Conservation (phyloP, 495 filamentous ascomycete genomes). For the Cudoniella acicularis region DNA sequence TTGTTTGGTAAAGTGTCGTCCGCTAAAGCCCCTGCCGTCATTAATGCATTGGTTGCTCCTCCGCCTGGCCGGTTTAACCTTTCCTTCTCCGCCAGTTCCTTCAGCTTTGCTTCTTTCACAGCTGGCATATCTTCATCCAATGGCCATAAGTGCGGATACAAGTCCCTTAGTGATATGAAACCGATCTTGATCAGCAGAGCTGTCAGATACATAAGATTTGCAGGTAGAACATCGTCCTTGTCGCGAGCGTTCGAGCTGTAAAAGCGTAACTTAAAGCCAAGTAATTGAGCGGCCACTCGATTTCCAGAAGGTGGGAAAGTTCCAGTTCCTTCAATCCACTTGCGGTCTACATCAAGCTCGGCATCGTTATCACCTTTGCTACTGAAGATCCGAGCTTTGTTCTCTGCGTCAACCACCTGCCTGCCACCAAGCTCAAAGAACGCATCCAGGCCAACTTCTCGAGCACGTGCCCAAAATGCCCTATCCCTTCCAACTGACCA, state of each 20-base stretch:
- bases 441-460: conserved; percentile 69
- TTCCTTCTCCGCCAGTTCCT: conserved; percentile 79
- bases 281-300: conserved; percentile 83
- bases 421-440: conserved; percentile 83
- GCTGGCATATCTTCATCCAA: conserved; percentile 75
- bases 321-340: conserved; percentile 75
- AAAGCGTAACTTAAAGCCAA: conserved; percentile 97
- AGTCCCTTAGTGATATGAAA: conserved; percentile 89
- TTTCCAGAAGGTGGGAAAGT: conserved; percentile 84
- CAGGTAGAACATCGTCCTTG: conserved; percentile 65
- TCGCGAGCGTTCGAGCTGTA: conserved; percentile 73
- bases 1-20: conserved; percentile 67
- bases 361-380: conserved; percentile 34
- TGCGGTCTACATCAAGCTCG: conserved; percentile 45
- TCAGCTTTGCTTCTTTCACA: conserved; percentile 59
- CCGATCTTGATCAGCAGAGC: conserved; percentile 94
- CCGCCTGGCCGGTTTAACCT: conserved; percentile 53
- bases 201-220: conserved; percentile 86
- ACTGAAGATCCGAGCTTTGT: conserved; percentile 39
- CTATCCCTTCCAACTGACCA: conserved; percentile 61
- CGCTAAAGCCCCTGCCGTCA: conserved; percentile 79
- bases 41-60: conserved; percentile 75
- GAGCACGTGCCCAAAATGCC: conserved; percentile 78
- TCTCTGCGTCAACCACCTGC: conserved; percentile 46
- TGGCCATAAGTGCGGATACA: conserved; percentile 92